These are phyloP conservation scores for Hypoxylon sp. DNA, from an alignment of 2,329 filamentous ascomycete species.

Conservation along the genomic window DNA sequence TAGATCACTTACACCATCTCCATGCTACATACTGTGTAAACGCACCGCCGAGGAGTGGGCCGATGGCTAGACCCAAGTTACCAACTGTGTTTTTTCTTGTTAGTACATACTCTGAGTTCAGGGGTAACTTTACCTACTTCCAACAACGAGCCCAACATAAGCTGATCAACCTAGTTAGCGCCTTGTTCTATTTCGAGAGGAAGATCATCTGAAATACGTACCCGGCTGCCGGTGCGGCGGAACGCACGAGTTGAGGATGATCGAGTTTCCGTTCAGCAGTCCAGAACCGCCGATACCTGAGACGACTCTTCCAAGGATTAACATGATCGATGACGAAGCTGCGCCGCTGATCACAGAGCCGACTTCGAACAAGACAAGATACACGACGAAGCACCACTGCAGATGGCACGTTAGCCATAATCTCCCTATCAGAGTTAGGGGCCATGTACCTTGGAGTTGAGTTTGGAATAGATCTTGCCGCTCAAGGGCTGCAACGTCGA, in stretches of 20 bases:
- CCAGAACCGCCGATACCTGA: conserved; percentile 60
- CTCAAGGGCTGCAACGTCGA: conserved; percentile 16
- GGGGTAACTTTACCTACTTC: conserved; percentile 4
- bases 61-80: conserved; percentile 22
- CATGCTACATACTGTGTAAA: conserved; percentile 53
- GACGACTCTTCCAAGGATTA: conserved; percentile 62
- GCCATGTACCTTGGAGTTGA: conserved; percentile 11
- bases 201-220: neutral
- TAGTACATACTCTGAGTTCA: neutral
- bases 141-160: conserved; percentile 6
- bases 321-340: conserved; percentile 55
- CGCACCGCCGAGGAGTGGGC: conserved; percentile 55
- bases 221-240: conserved; percentile 12
- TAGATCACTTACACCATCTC: conserved; percentile 52
- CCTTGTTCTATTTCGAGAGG: neutral
- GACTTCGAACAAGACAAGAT: conserved; percentile 59
- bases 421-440: neutral
- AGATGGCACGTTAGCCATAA: neutral
- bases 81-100: conserved; percentile 5
- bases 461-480: conserved; percentile 18
- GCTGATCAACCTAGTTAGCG: neutral
- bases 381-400: conserved; percentile 36
- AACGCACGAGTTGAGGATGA: conserved; percentile 17
- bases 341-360: conserved; percentile 60
- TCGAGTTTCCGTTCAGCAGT: conserved; percentile 52